Percentiles rank a stretch among this genome's conserved stretches.
These are phyloP conservation scores for Wallacemonas sp. DNA, from an alignment of 208 protist species.

Conservation along the genomic window DNA sequence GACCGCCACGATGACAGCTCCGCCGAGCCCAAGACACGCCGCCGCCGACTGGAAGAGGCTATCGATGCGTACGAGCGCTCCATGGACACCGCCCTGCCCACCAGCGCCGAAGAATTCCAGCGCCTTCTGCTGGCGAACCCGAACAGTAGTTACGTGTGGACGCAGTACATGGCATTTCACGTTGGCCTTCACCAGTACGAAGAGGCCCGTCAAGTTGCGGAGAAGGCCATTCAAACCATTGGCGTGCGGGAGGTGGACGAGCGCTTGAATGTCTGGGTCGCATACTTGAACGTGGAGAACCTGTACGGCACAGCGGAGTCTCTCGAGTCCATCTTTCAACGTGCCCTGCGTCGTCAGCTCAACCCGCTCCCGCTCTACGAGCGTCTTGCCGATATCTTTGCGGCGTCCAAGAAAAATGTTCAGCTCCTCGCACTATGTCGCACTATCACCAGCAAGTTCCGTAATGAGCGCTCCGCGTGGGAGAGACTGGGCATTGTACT, in stretches of 20 bases:
- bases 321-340: conserved; percentile 82
- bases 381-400: conserved; percentile 86
- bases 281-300: conserved; percentile 94
- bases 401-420: conserved; percentile 65
- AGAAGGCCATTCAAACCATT: conserved; percentile 91
- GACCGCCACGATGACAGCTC: conserved; percentile 27
- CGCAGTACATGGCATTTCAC: conserved; percentile 93
- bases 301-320: conserved; percentile 90
- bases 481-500: conserved; percentile 78
- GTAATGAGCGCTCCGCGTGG: conserved; percentile 67
- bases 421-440: conserved; percentile 86
- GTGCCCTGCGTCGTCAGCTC: conserved; percentile 67
- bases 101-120: conserved; percentile 89
- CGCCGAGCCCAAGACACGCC: conserved; percentile 42
- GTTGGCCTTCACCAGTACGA: conserved; percentile 85
- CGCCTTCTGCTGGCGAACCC: conserved; percentile 85
- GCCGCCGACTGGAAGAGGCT: conserved; percentile 73
- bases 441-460: conserved; percentile 83
- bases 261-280: conserved; percentile 92
- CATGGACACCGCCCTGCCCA: conserved; percentile 67
- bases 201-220: conserved; percentile 85
- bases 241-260: conserved; percentile 81
- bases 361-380: conserved; percentile 71
- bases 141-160: conserved; percentile 93
- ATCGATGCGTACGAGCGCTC: conserved; percentile 87